Evolutionary conservation across 306 rosid genomes (phyloP).

Genomic region (Purshia tridentata): DNA sequence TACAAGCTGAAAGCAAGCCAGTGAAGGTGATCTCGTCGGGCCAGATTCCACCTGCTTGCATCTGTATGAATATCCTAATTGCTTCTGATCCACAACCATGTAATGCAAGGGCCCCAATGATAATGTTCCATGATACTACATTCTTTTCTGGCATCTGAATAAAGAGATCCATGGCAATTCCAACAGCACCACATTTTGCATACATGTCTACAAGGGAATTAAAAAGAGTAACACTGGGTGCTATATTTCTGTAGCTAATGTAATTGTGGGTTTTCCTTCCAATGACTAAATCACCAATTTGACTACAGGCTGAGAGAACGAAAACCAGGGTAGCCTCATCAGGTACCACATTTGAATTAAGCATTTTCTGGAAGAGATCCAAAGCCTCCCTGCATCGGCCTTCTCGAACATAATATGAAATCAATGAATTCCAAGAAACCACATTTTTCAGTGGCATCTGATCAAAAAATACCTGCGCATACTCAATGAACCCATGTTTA

Average conservation of each 20-base stretch:
- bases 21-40: constrained; percentile 78
- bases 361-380: constrained; percentile 56
- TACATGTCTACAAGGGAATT: constrained; percentile 69
- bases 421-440: constrained; percentile 79
- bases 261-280: constrained; percentile 52
- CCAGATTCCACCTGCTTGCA: constrained; percentile 42
- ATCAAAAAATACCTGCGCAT: constrained; percentile 45
- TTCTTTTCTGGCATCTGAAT: constrained; percentile 45
- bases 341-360: constrained; percentile 47
- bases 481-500: constrained; percentile 45
- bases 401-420: constrained; percentile 54
- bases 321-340: constrained; percentile 63
- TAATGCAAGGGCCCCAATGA: constrained; percentile 62
- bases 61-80: constrained; percentile 48
- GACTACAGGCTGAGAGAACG: constrained; percentile 62
- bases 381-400: constrained; percentile 54
- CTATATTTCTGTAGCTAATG: constrained; percentile 33
- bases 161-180: constrained; percentile 49
- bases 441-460: constrained; percentile 63
- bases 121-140: constrained; percentile 64
- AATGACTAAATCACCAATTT: constrained; percentile 58
- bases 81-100: constrained; percentile 67
- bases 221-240: constrained; percentile 37
- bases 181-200: constrained; percentile 66
- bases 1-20: constrained; percentile 75